These are phyloP conservation scores for Grosmannia huntii DNA, from an alignment of 2,329 filamentous ascomycete genomes.

Conservation along the genomic window DNA sequence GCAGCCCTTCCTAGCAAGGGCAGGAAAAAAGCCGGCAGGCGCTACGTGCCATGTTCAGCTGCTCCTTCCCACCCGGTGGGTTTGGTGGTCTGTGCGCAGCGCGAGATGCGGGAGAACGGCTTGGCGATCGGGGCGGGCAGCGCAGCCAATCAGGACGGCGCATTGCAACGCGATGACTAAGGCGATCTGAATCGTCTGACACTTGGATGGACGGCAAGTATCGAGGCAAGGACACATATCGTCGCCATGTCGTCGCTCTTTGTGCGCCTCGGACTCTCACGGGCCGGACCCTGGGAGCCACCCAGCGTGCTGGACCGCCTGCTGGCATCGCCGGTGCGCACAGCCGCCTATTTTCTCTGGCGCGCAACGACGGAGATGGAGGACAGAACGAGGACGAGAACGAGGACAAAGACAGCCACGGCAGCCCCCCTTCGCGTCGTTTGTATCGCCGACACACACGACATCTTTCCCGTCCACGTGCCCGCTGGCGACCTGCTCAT, in stretches of 20 bases:
- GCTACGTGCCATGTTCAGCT: too few species aligned
- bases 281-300: conserved; percentile 11
- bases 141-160: too few species aligned
- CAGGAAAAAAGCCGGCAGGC: too few species aligned
- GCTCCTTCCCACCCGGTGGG: too few species aligned
- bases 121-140: neutral
- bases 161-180: too few species aligned
- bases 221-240: too few species aligned
- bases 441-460: conserved; percentile 85
- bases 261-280: conserved; percentile 10
- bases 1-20: too few species aligned
- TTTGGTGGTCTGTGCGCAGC: too few species aligned
- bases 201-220: too few species aligned
- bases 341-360: conserved; percentile 50
- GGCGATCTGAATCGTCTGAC: too few species aligned
- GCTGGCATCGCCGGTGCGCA: conserved; percentile 55
- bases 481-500: conserved; percentile 76
- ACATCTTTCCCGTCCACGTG: conserved; percentile 41
- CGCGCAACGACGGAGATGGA: conserved; percentile 49
- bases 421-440: conserved; percentile 57
- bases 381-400: conserved; percentile 18
- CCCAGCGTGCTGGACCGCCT: conserved; percentile 48
- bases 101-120: too few species aligned
- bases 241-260: conserved; percentile 3
- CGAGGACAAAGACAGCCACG: neutral